These are phyloP conservation scores for Mortierella antarctica DNA, from an alignment of 192 early-diverging fungal genomes.

Conservation along the genomic window DNA sequence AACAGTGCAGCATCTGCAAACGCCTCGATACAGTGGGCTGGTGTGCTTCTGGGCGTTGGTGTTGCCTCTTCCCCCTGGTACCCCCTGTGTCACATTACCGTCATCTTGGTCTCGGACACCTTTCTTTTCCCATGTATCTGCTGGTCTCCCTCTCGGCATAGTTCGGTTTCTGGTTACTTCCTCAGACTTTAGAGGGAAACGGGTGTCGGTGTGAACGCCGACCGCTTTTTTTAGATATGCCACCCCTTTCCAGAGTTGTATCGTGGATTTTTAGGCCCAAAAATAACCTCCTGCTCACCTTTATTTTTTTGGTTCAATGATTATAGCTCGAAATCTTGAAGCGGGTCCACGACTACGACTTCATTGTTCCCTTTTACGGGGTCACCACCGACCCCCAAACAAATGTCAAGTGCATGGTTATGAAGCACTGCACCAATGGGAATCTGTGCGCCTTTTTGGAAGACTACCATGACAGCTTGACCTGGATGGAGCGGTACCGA, in stretches of 20 bases:
- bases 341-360: conserved; percentile 49
- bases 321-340: conserved; percentile 47
- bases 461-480: conserved; percentile 29
- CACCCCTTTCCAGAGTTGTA: no score
- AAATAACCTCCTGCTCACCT: neutral
- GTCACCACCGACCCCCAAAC: conserved; percentile 36
- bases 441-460: conserved; percentile 45
- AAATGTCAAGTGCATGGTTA: conserved; percentile 46
- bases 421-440: conserved; percentile 50
- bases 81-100: neutral
- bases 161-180: no score
- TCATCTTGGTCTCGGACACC: no score
- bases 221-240: no score
- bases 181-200: no score
- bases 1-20: neutral
- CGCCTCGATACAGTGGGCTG: neutral
- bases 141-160: no score
- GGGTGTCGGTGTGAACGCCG: no score
- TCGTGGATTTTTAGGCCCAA: neutral
- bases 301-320: neutral
- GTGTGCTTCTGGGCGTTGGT: neutral
- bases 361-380: conserved; percentile 47
- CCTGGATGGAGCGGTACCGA: conserved; percentile 46
- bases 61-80: neutral
- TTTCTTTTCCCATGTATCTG: no score